Percentiles rank a stretch among this genome's conserved stretches.
Evolutionary conservation across 306 rosid genomes (phyloP).

Genomic region (Malus domestica): ASM211411v1 NC_041803.1:18333501-18334000

Average conservation of each 20-base stretch:
- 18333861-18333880: not conserved
- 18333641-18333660: constrained; percentile 99
- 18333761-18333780: constrained; percentile 40
- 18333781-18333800: not conserved
- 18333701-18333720: constrained; percentile 99
- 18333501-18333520: too few species aligned
- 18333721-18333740: constrained; percentile 99
- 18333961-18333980: constrained; percentile 99
- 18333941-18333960: constrained; percentile 47
- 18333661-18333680: constrained; percentile 84
- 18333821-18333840: constrained; percentile 6
- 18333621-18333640: constrained; percentile 96
- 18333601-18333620: constrained; percentile 99
- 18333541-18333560: not conserved
- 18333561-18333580: not conserved
- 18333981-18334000: constrained; percentile 92
- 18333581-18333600: constrained; percentile 25
- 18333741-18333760: constrained; percentile 96
- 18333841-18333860: not conserved
- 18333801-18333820: constrained; percentile 16
- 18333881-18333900: constrained; percentile 1
- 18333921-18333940: constrained; percentile 12
- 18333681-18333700: constrained; percentile 96
- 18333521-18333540: too few species aligned
- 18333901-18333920: constrained; percentile 1